Evolutionary conservation across 441 rosid genomes (phyloP).

Genomic region (Populus hybrid): DNA sequence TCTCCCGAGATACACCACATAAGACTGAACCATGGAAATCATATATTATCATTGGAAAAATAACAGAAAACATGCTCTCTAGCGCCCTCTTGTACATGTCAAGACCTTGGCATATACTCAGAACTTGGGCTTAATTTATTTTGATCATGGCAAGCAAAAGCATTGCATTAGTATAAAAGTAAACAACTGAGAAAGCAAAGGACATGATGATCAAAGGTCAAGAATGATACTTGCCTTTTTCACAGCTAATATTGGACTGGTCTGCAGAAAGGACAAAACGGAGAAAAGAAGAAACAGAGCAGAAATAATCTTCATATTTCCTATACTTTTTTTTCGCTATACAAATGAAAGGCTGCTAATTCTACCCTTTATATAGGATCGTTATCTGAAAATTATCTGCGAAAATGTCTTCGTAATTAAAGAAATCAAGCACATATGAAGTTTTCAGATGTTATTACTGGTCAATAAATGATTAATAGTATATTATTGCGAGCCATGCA

Average conservation of each 20-base stretch:
- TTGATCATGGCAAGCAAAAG: too few species aligned
- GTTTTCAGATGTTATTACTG: too few species aligned
- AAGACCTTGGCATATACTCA: too few species aligned
- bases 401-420: too few species aligned
- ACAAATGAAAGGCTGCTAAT: too few species aligned
- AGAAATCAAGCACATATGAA: too few species aligned
- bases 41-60: background rate
- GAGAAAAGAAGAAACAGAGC: constrained; percentile 4
- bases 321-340: background rate
- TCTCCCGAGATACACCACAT: constrained; percentile 57
- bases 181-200: background rate
- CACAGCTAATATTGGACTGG: background rate
- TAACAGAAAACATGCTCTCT: background rate
- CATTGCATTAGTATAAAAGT: background rate
- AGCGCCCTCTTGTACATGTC: too few species aligned
- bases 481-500: too few species aligned
- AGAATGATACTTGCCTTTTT: constrained; percentile 11
- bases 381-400: too few species aligned
- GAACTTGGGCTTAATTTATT: too few species aligned
- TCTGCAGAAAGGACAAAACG: background rate
- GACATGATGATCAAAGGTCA: background rate
- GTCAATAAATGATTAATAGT: too few species aligned
- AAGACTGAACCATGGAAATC: constrained; percentile 31
- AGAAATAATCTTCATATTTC: background rate
- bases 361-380: too few species aligned